Percentiles rank a stretch among this genome's conserved stretches.
phyloP scores from a whole-genome alignment of 2,329 filamentous ascomycete genomes.

The Rhexocercosporidium sp. region DNA sequence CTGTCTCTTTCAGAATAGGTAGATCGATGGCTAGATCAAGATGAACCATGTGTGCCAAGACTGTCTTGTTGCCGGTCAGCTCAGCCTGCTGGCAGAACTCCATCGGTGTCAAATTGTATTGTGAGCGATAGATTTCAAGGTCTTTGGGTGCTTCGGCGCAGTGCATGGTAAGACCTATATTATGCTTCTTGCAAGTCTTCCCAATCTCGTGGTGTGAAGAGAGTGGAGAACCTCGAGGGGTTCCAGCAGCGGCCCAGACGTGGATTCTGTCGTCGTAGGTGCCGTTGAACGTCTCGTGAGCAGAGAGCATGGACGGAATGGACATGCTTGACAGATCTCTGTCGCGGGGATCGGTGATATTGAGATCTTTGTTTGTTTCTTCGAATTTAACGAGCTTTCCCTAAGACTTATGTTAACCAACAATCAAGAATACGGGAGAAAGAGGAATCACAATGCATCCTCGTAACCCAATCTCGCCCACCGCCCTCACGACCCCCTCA shows the following conservation, averaged over 20 bases:
- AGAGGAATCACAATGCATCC: conserved; percentile 23
- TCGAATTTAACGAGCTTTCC: conserved; percentile 49
- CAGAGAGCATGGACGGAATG: conserved; percentile 41
- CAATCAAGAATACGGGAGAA: not conserved
- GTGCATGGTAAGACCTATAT: conserved; percentile 47
- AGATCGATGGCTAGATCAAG: conserved; percentile 50
- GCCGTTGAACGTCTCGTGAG: conserved; percentile 45
- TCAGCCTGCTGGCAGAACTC: conserved; percentile 48
- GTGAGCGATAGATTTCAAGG: conserved; percentile 44
- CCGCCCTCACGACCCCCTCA: conserved; percentile 49
- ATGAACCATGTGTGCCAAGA: conserved; percentile 58
- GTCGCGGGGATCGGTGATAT: conserved; percentile 45
- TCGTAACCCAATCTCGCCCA: conserved; percentile 51
- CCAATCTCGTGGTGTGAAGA: conserved; percentile 44
- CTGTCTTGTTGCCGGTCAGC: conserved; percentile 49
- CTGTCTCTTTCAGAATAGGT: conserved; percentile 45
- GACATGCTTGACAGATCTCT: conserved; percentile 45
- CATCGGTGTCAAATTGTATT: conserved; percentile 50
- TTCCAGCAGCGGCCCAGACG: conserved; percentile 54
- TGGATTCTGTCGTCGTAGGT: conserved; percentile 48
- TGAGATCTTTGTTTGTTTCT: conserved; percentile 43
- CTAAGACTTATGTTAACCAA: conserved; percentile 12
- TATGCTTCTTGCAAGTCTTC: conserved; percentile 38
- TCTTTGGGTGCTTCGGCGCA: conserved; percentile 47
- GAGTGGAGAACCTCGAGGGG: conserved; percentile 50